Conservation (phyloP, 2,329 filamentous ascomycete genomes). For the Ophiocordyceps unilateralis region DNA sequence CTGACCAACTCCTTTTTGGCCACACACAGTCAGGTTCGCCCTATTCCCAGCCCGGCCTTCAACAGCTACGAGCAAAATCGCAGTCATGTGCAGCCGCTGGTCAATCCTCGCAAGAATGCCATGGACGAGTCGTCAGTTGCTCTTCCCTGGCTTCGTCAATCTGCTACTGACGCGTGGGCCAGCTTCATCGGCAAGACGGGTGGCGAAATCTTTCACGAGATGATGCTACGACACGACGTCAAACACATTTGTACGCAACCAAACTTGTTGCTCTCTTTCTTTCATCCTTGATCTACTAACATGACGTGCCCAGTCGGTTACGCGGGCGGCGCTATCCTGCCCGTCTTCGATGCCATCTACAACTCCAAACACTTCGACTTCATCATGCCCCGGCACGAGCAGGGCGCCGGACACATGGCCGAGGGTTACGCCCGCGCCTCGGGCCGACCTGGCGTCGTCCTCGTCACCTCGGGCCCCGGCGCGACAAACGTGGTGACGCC, state of each 20-base stretch:
- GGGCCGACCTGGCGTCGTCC: conserved; percentile 84
- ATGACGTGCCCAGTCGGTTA: conserved; percentile 48
- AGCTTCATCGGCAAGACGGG: conserved; percentile 90
- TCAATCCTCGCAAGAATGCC: conserved; percentile 39
- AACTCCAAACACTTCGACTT: conserved; percentile 96
- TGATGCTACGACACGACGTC: conserved; percentile 87
- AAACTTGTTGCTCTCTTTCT: too few species aligned
- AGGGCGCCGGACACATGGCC: conserved; percentile 97
- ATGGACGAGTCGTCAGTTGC: conserved; percentile 63
- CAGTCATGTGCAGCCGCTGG: conserved; percentile 53
- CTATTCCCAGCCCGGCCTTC: conserved; percentile 45
- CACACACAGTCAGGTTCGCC: conserved; percentile 26
- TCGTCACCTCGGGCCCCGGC: conserved; percentile 91
- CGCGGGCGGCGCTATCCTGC: conserved; percentile 88
- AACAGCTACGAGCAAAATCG: conserved; percentile 28
- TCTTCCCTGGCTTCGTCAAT: neutral
- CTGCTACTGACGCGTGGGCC: neutral
- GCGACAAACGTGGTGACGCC: conserved; percentile 94
- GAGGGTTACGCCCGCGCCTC: conserved; percentile 90
- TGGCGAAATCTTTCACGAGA: conserved; percentile 96
- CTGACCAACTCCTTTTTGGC: too few species aligned
- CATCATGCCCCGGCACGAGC: conserved; percentile 86
- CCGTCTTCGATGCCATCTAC: conserved; percentile 97
- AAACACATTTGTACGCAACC: conserved; percentile 66
- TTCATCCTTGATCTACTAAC: too few species aligned